phyloP scores from a whole-genome alignment of 2,329 filamentous ascomycete genomes.

The Pseudogymnoascus destructans region DNA sequence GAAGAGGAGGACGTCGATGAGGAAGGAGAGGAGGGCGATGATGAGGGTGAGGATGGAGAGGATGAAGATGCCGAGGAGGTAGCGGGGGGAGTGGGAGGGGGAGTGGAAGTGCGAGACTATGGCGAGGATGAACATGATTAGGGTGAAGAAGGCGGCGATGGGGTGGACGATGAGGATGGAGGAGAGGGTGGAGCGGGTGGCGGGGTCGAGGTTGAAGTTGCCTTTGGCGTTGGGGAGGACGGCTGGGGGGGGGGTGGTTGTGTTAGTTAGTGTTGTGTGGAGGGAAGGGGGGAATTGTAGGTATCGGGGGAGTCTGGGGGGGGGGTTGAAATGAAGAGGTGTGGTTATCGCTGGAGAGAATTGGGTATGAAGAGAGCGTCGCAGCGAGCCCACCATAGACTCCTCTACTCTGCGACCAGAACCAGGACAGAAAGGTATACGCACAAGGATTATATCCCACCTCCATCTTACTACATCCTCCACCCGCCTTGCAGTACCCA shows the following conservation, averaged over 20 bases:
- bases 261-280: not conserved
- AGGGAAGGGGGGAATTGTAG: not conserved
- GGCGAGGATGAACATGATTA: conserved; percentile 73
- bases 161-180: conserved; percentile 87
- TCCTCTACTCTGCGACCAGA: not conserved
- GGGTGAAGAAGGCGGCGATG: conserved; percentile 70
- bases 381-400: no score
- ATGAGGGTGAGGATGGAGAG: conserved; percentile 76
- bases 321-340: not conserved
- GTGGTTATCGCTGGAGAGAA: not conserved
- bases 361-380: not conserved
- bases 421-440: conserved; percentile 25
- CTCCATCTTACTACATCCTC: conserved; percentile 54
- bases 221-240: conserved; percentile 19
- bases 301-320: conserved; percentile 14
- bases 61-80: conserved; percentile 73
- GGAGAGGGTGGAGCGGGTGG: conserved; percentile 54
- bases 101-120: conserved; percentile 73
- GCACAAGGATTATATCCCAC: conserved; percentile 79
- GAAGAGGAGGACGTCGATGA: conserved; percentile 89
- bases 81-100: conserved; percentile 80
- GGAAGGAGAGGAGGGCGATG: conserved; percentile 71
- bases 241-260: conserved; percentile 2
- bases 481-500: conserved; percentile 59
- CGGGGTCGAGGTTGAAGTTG: conserved; percentile 42